Evolutionary conservation across 2,329 filamentous ascomycete genomes (phyloP).

Genomic region (Ceratocystis smalleyi): DNA sequence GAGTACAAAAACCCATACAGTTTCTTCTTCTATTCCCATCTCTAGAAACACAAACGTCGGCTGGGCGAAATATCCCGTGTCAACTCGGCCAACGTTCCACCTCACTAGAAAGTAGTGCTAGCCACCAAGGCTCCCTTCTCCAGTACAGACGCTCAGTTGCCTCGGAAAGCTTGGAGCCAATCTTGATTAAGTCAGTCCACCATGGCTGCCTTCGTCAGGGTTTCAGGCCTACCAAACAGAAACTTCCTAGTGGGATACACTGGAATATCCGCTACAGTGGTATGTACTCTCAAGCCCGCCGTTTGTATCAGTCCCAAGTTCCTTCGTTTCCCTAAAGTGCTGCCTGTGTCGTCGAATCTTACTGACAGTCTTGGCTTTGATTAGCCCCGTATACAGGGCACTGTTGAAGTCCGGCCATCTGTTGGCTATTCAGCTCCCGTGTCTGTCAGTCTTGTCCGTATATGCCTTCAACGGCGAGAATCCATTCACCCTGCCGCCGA

Average conservation of each 20-base stretch:
- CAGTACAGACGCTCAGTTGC: background rate
- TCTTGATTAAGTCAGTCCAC: background rate
- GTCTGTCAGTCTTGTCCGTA: slow-evolving; percentile 79
- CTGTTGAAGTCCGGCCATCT: slow-evolving; percentile 85
- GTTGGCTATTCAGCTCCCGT: slow-evolving; percentile 79
- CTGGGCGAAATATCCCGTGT: background rate
- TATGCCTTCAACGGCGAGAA: slow-evolving; percentile 84
- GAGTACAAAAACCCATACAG: background rate
- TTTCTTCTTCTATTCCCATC: background rate
- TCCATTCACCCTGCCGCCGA: slow-evolving; percentile 94
- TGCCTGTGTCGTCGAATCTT: background rate
- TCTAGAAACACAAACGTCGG: background rate
- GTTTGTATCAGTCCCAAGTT: background rate
- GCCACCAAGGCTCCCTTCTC: background rate
- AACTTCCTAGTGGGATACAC: slow-evolving; percentile 95
- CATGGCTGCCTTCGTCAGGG: slow-evolving; percentile 75
- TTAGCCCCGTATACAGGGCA: slow-evolving; percentile 91
- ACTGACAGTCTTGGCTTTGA: background rate
- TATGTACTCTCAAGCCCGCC: slow-evolving; percentile 34
- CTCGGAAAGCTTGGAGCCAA: background rate
- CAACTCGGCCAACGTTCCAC: background rate
- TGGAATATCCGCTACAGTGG: slow-evolving; percentile 91
- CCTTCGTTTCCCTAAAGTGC: slow-evolving; percentile 12
- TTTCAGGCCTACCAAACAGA: slow-evolving; percentile 92
- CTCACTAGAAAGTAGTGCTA: background rate